Evolutionary conservation across 257 asterid species (phyloP).

Genomic region (Solanum medicagineum): DNA sequence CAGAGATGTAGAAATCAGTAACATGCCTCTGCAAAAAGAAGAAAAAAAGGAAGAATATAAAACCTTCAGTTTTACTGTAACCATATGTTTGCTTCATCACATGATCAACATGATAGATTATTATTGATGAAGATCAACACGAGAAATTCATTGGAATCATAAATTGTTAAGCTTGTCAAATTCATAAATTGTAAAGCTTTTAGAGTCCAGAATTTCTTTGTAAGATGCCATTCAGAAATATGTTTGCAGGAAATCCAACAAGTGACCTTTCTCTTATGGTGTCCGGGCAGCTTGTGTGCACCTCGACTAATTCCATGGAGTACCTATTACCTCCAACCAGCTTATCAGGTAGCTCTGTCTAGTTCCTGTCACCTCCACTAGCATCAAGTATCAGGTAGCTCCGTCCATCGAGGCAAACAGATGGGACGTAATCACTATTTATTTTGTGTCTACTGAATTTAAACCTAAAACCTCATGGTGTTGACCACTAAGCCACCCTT

Average conservation of each 20-base stretch:
- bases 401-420: too few relatives aligned
- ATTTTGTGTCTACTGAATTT: too few relatives aligned
- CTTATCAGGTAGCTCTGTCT: too few relatives aligned
- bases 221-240: not conserved
- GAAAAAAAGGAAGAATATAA: not conserved
- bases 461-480: too few relatives aligned
- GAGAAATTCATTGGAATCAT: not conserved
- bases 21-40: constrained; percentile 51
- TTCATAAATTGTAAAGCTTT: not conserved
- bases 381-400: too few relatives aligned
- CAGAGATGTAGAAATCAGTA: constrained; percentile 85
- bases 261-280: too few relatives aligned
- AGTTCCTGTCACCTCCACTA: too few relatives aligned
- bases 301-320: too few relatives aligned
- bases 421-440: too few relatives aligned
- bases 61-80: not conserved
- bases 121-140: not conserved
- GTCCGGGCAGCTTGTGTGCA: too few relatives aligned
- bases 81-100: not conserved
- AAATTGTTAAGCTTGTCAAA: not conserved
- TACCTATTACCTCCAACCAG: too few relatives aligned
- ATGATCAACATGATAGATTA: not conserved
- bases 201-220: not conserved
- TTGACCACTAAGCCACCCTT: too few relatives aligned
- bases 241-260: not conserved